These are phyloP conservation scores for Cystofilobasidium bisporidii DNA, from an alignment of 768 basidiomycete species.

Conservation along the genomic window DNA sequence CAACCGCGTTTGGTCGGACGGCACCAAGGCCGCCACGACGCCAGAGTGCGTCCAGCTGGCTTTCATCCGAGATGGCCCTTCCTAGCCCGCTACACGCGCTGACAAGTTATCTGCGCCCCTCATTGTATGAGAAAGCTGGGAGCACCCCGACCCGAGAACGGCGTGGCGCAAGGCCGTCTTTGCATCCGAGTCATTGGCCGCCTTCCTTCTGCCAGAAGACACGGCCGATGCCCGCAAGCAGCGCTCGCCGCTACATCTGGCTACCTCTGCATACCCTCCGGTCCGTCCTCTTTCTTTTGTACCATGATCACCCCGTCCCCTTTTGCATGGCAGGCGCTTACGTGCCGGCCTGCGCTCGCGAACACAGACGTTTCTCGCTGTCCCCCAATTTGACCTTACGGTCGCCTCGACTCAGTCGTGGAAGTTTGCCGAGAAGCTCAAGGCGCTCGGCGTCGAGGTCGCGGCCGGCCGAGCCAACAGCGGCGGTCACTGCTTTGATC, in stretches of 20 bases:
- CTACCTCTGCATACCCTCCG: not conserved
- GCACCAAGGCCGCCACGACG: too few relatives aligned
- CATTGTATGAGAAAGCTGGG: not conserved
- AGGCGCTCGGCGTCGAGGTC: not conserved
- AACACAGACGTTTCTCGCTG: not conserved
- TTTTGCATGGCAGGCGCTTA: too few relatives aligned
- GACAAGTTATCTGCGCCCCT: not conserved
- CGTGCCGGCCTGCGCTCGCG: too few relatives aligned
- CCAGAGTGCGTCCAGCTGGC: too few relatives aligned
- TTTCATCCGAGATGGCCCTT: too few relatives aligned
- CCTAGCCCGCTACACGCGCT: too few relatives aligned
- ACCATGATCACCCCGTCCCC: not conserved
- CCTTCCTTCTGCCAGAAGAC: not conserved
- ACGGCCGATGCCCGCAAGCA: not conserved
- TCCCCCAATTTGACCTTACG: constrained; percentile 1
- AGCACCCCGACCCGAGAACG: not conserved
- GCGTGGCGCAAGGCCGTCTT: not conserved
- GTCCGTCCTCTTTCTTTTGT: not conserved
- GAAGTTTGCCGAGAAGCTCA: not conserved
- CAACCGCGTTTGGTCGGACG: too few relatives aligned
- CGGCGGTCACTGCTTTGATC: not conserved
- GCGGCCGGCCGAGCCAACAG: not conserved
- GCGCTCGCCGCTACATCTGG: not conserved
- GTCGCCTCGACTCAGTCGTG: constrained; percentile 4
- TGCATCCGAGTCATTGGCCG: not conserved